Percentiles rank a stretch among this genome's conserved stretches.
These are phyloP conservation scores for Eucalyptus curtisii DNA, from an alignment of 345 rosid species.

Conservation along the genomic window DNA sequence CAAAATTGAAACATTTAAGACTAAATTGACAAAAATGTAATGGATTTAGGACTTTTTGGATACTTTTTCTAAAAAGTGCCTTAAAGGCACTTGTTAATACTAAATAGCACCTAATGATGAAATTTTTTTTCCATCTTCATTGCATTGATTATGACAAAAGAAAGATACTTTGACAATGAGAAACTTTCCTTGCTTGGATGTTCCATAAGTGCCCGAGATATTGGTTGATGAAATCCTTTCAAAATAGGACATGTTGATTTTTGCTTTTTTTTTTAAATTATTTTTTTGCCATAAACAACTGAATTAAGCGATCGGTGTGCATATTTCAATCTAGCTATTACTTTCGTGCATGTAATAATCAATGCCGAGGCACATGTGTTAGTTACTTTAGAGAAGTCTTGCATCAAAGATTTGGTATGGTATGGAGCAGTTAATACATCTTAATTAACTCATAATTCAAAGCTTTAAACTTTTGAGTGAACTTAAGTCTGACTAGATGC, in stretches of 20 bases:
- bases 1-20: accelerated
- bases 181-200: not conserved
- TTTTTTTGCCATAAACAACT: not conserved
- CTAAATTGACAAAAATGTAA: no score
- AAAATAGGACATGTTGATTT: not conserved
- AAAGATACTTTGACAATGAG: not conserved
- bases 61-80: accelerated
- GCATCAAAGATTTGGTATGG: accelerated
- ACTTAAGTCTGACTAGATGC: not conserved
- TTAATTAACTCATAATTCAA: not conserved
- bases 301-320: not conserved
- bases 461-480: not conserved
- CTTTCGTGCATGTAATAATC: not conserved
- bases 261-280: accelerated
- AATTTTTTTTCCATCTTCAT: not conserved
- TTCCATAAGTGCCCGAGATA: not conserved
- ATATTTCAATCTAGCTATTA: not conserved
- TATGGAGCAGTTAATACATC: not conserved
- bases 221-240: not conserved
- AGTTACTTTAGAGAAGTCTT: not conserved
- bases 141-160: not conserved
- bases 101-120: not conserved
- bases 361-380: not conserved
- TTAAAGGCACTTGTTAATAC: not conserved
- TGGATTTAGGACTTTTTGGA: no score